A percentile compares a stretch with the other conserved stretches of the same genome.
phyloP scores from a whole-genome alignment of 2,329 filamentous ascomycete species.

The Sphaceloma murrayae region DNA sequence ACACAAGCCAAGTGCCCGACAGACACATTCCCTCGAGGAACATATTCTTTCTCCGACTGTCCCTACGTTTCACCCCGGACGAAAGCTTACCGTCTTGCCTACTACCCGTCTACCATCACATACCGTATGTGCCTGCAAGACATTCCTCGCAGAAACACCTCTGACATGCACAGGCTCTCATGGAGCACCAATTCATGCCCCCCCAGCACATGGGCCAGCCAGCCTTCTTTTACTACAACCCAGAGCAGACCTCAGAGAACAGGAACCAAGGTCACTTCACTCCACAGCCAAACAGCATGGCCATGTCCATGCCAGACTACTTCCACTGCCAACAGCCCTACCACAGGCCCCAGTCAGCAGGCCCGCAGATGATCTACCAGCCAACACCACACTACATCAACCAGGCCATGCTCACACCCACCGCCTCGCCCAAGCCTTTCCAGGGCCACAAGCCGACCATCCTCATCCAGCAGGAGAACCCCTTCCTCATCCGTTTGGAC shows the following conservation, averaged over 20 bases:
- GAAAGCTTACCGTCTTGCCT: constrained; percentile 13
- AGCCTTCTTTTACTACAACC: constrained; percentile 79
- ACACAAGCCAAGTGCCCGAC: too few relatives aligned
- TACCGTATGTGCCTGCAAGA: not conserved
- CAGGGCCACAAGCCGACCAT: constrained; percentile 64
- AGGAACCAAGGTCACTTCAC: constrained; percentile 70
- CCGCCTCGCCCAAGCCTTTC: constrained; percentile 64
- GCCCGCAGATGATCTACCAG: constrained; percentile 31
- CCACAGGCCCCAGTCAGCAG: constrained; percentile 26
- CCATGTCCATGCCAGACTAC: constrained; percentile 31
- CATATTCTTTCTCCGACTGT: too few relatives aligned
- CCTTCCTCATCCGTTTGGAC: constrained; percentile 55
- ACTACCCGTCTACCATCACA: not conserved
- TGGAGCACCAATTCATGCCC: constrained; percentile 29
- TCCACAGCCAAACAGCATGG: constrained; percentile 43
- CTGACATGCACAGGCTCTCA: constrained; percentile 19
- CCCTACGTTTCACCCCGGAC: constrained; percentile 10
- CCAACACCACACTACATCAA: constrained; percentile 46
- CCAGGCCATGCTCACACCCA: constrained; percentile 59
- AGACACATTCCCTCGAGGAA: too few relatives aligned
- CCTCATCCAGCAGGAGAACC: constrained; percentile 49
- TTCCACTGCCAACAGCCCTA: constrained; percentile 25
- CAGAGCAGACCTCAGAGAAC: constrained; percentile 62
- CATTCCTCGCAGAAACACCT: not conserved
- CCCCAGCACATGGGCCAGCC: constrained; percentile 52